A percentile compares a stretch with the other conserved stretches of the same genome.
phyloP scores from a whole-genome alignment of 2,329 filamentous ascomycete species.

The Alternaria brassicicola region DNA sequence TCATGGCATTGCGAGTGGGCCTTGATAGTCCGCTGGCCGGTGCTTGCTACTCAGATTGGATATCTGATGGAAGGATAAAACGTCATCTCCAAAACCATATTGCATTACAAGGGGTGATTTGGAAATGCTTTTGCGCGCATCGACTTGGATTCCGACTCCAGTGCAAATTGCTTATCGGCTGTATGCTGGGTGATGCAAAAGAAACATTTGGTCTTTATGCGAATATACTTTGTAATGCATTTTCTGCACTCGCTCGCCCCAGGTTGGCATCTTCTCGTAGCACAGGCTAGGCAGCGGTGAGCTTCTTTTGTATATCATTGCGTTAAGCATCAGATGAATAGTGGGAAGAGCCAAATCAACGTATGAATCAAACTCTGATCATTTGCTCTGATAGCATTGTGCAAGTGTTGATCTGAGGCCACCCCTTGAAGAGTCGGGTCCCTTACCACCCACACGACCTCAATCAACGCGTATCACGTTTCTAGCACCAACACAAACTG shows the following conservation, averaged over 20 bases:
- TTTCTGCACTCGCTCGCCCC: constrained; percentile 15
- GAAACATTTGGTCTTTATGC: constrained; percentile 13
- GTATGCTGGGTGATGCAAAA: constrained; percentile 14
- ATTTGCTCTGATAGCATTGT: not conserved
- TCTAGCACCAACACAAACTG: constrained; percentile 2
- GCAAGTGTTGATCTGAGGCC: not conserved
- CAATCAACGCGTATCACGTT: not conserved
- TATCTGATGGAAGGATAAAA: constrained; percentile 29
- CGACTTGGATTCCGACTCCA: constrained; percentile 13
- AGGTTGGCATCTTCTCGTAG: constrained; percentile 9
- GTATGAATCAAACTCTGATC: not conserved
- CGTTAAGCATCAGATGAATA: not conserved
- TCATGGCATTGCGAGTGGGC: constrained; percentile 6
- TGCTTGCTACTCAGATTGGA: constrained; percentile 23
- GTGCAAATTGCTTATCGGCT: not conserved
- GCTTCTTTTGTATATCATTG: constrained; percentile 18
- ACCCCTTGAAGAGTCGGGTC: not conserved
- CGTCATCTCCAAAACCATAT: constrained; percentile 27
- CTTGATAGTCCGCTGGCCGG: constrained; percentile 9
- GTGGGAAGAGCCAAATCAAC: not conserved
- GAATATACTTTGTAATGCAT: constrained; percentile 32
- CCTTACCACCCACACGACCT: not conserved
- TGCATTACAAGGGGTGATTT: constrained; percentile 29
- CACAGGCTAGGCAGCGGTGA: constrained; percentile 1
- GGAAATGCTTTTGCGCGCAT: constrained; percentile 2